phyloP scores from a whole-genome alignment of 331 rosid species.

The Telfairia occidentalis region DNA sequence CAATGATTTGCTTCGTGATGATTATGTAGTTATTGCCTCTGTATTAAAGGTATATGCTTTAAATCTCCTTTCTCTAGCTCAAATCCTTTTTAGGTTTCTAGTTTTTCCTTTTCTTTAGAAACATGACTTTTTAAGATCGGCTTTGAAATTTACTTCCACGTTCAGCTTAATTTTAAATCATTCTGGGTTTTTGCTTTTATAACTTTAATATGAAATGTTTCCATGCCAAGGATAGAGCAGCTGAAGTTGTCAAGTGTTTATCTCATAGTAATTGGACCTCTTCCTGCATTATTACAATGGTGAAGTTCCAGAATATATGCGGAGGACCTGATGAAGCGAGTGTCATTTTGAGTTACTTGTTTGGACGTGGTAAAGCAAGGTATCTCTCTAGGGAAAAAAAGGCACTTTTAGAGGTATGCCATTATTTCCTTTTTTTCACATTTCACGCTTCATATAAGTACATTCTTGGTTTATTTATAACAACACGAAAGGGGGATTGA shows the following conservation, averaged over 20 bases:
- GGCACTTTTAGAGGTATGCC: conserved; percentile 52
- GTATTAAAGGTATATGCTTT: conserved; percentile 41
- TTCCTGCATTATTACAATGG: conserved; percentile 52
- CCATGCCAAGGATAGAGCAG: conserved; percentile 51
- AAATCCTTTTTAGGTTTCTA: not conserved
- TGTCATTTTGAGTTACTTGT: conserved; percentile 51
- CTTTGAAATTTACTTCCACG: not conserved
- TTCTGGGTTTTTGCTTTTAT: not conserved
- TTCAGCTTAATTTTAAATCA: not conserved
- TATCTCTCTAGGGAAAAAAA: conserved; percentile 36
- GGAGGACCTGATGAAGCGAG: conserved; percentile 57
- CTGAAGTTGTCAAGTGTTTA: conserved; percentile 37
- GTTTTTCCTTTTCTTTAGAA: not conserved
- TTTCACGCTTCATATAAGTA: not conserved
- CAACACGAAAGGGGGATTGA: not conserved
- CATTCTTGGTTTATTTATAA: not conserved
- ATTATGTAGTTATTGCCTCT: conserved; percentile 29
- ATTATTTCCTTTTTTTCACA: not conserved
- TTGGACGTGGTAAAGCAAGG: conserved; percentile 53
- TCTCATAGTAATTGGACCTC: conserved; percentile 66
- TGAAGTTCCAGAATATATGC: conserved; percentile 52
- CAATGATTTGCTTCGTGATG: conserved; percentile 25
- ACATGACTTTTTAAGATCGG: not conserved
- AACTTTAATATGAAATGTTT: conserved; percentile 1
- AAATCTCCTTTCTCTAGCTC: not conserved